A percentile compares a stretch with the other conserved stretches of the same genome.
These are phyloP conservation scores for Capsicum rhomboideum DNA, from an alignment of 257 asterid genomes.

Conservation along the genomic window DNA sequence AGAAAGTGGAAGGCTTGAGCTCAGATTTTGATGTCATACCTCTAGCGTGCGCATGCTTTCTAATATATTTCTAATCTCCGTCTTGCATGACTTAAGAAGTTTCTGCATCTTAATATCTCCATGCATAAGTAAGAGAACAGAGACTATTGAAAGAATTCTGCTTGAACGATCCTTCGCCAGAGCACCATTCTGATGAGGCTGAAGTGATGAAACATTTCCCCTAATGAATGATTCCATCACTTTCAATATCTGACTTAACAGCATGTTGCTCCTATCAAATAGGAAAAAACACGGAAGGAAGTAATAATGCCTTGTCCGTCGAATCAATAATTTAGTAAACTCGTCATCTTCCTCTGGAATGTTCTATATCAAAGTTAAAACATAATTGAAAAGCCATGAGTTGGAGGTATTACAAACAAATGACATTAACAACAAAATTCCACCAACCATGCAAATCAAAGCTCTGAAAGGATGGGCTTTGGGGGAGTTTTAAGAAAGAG, in stretches of 20 bases:
- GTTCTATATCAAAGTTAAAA: constrained; percentile 28
- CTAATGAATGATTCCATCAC: constrained; percentile 44
- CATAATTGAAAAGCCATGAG: background rate
- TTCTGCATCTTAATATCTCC: constrained; percentile 46
- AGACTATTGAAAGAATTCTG: constrained; percentile 23
- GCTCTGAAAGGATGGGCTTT: background rate
- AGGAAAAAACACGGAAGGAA: constrained; percentile 58
- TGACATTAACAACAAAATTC: background rate
- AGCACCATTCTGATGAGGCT: constrained; percentile 7
- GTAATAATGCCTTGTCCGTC: constrained; percentile 38
- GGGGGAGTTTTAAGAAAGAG: no score
- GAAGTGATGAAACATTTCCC: constrained; percentile 22
- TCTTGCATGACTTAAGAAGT: constrained; percentile 33
- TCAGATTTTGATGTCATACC: constrained; percentile 26
- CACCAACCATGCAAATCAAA: background rate
- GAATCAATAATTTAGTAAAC: constrained; percentile 14
- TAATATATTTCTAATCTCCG: constrained; percentile 20
- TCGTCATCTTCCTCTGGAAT: constrained; percentile 23
- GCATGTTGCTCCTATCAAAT: constrained; percentile 37
- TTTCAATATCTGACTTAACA: constrained; percentile 33
- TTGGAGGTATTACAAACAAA: background rate
- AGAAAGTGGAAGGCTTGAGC: background rate
- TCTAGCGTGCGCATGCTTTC: constrained; percentile 30
- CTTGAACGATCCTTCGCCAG: constrained; percentile 20
- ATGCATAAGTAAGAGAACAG: constrained; percentile 38